Conservation (phyloP, 352 stramenopile species). For the Plasmopara muralis region DNA sequence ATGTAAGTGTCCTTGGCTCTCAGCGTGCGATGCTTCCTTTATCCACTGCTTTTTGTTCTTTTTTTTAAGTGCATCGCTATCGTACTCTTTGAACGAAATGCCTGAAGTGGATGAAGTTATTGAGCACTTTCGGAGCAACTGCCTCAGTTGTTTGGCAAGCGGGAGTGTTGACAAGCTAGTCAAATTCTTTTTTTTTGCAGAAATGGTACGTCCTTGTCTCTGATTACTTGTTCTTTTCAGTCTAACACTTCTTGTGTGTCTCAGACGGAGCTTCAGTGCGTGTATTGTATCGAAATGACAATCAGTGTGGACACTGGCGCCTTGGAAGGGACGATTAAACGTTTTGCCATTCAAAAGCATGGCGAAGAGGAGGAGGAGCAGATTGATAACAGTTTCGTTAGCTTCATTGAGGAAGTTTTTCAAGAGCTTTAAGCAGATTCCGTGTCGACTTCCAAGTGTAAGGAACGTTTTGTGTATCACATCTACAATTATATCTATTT, state of each 20-base stretch:
- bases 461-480: slow-evolving; percentile 19
- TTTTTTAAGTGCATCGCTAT: slow-evolving; percentile 41
- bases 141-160: slow-evolving; percentile 72
- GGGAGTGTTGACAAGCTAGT: slow-evolving; percentile 58
- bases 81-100: slow-evolving; percentile 39
- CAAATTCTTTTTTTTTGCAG: slow-evolving; percentile 86
- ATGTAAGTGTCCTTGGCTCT: slow-evolving; percentile 47
- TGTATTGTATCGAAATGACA: slow-evolving; percentile 79
- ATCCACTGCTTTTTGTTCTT: slow-evolving; percentile 4
- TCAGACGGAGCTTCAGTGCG: slow-evolving; percentile 66
- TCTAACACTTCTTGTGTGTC: slow-evolving; percentile 7
- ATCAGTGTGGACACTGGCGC: slow-evolving; percentile 49
- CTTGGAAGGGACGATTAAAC: slow-evolving; percentile 64
- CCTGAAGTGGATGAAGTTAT: slow-evolving; percentile 77
- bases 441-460: slow-evolving; percentile 17
- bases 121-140: slow-evolving; percentile 56
- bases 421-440: slow-evolving; percentile 46
- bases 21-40: slow-evolving; percentile 1
- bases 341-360: slow-evolving; percentile 51
- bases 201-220: slow-evolving; percentile 49
- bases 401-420: slow-evolving; percentile 74
- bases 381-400: slow-evolving; percentile 80
- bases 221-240: background rate
- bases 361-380: slow-evolving; percentile 64
- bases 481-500: slow-evolving; percentile 18